Conservation (phyloP, 768 basidiomycete species). For the Mycena maculata region DNA sequence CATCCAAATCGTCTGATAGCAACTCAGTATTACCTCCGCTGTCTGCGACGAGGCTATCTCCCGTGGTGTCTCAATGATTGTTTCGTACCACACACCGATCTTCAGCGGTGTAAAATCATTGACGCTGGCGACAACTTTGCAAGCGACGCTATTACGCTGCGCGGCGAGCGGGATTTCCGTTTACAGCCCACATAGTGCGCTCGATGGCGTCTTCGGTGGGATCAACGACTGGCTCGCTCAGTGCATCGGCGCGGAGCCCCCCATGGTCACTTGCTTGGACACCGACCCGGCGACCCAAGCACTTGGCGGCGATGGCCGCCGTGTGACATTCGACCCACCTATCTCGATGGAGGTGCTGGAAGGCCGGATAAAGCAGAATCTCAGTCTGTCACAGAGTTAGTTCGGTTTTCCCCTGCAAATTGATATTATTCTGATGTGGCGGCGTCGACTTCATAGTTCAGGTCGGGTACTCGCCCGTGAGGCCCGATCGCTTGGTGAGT, state of each 20-base stretch:
- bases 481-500: slow-evolving; percentile 52
- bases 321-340: slow-evolving; percentile 70
- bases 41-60: slow-evolving; percentile 77
- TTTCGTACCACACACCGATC: slow-evolving; percentile 89
- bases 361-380: slow-evolving; percentile 74
- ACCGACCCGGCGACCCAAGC: slow-evolving; percentile 46
- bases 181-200: slow-evolving; percentile 88
- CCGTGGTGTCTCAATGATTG: slow-evolving; percentile 70
- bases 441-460: slow-evolving; percentile 49
- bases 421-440: slow-evolving; percentile 31
- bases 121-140: slow-evolving; percentile 82
- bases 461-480: slow-evolving; percentile 63
- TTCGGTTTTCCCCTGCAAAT: slow-evolving; percentile 13
- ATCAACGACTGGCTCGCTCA: slow-evolving; percentile 91
- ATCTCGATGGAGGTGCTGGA: slow-evolving; percentile 70
- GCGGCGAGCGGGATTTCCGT: slow-evolving; percentile 86
- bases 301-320: slow-evolving; percentile 74
- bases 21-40: slow-evolving; percentile 73
- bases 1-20: too few relatives aligned
- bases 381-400: slow-evolving; percentile 71
- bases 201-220: slow-evolving; percentile 87
- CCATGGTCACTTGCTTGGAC: slow-evolving; percentile 54
- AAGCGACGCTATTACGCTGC: slow-evolving; percentile 82
- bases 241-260: slow-evolving; percentile 56
- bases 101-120: slow-evolving; percentile 81